A percentile compares a stretch with the other conserved stretches of the same genome.
phyloP scores from a whole-genome alignment of 306 rosid species.

The Quercus wislizeni region DNA sequence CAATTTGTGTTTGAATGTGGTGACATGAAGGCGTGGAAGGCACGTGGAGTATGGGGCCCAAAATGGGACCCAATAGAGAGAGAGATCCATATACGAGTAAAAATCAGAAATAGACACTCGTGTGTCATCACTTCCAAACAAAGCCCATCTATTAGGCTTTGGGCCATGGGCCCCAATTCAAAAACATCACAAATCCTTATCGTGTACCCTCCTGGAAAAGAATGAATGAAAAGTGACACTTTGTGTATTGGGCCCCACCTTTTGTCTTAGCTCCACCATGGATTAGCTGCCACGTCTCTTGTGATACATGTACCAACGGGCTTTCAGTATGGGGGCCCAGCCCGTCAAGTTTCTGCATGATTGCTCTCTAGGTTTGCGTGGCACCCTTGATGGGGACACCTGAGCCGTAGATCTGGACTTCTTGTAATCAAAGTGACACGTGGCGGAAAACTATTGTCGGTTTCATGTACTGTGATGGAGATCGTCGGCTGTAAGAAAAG shows the following conservation, averaged over 20 bases:
- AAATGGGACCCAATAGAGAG: not conserved
- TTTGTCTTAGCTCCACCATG: not conserved
- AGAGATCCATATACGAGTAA: not conserved
- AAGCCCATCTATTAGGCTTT: conserved; percentile 1
- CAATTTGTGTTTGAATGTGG: not conserved
- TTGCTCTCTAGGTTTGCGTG: conserved; percentile 9
- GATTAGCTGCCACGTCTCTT: conserved; percentile 23
- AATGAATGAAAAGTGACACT: conserved; percentile 5
- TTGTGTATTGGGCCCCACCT: not conserved
- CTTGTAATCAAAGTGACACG: conserved; percentile 9
- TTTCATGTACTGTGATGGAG: not conserved
- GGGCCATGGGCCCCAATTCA: conserved; percentile 30
- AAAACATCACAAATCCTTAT: conserved; percentile 8
- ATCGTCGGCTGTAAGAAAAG: conserved; percentile 14
- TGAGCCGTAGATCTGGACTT: not conserved
- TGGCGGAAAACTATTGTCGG: conserved; percentile 8
- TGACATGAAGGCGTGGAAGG: conserved; percentile 13
- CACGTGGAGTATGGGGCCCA: conserved; percentile 31
- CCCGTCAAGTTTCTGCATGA: not conserved
- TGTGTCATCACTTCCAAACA: not conserved
- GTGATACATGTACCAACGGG: not conserved
- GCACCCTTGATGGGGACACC: conserved; percentile 22
- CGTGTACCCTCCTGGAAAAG: conserved; percentile 9
- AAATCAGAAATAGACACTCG: not conserved
- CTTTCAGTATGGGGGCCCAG: conserved; percentile 9